These are phyloP conservation scores for Halenospora varia DNA, from an alignment of 495 filamentous ascomycete species.

Conservation along the genomic window DNA sequence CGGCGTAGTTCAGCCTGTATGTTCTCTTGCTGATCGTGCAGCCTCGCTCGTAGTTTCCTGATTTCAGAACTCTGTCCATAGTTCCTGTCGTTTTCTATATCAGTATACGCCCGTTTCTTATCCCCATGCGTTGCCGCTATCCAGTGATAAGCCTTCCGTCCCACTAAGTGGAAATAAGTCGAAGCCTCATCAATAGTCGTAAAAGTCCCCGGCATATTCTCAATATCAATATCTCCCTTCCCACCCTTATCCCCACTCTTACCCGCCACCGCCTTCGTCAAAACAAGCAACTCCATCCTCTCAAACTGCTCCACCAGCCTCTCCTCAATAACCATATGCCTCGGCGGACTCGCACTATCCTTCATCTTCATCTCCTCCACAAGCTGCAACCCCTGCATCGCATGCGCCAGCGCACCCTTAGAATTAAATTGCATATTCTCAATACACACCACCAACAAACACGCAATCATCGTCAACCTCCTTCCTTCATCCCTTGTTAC, in stretches of 20 bases:
- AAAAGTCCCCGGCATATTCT: not conserved
- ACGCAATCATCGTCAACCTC: not conserved
- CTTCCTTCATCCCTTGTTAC: not conserved
- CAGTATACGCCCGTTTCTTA: not conserved
- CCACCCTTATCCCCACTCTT: not conserved
- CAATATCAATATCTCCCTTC: not conserved
- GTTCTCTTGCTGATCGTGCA: no score
- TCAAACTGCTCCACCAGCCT: not conserved
- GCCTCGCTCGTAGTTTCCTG: no score
- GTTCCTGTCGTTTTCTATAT: not conserved
- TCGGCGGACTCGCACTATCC: not conserved
- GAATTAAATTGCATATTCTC: not conserved
- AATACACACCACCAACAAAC: not conserved
- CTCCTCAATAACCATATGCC: not conserved
- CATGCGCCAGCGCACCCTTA: not conserved
- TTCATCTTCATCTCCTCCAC: not conserved
- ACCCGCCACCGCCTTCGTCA: not conserved
- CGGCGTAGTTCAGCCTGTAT: no score
- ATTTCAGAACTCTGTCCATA: not conserved
- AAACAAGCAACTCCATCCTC: not conserved
- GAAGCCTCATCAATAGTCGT: not conserved
- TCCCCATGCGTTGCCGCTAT: not conserved
- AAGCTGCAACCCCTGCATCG: not conserved
- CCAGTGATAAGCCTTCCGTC: not conserved
- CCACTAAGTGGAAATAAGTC: not conserved